Evolutionary conservation across 1,284 basidiomycete genomes (phyloP), one percentile per base, ranked within the genome.

Genomic region (Cystobasidiaceae sp.): DNA sequence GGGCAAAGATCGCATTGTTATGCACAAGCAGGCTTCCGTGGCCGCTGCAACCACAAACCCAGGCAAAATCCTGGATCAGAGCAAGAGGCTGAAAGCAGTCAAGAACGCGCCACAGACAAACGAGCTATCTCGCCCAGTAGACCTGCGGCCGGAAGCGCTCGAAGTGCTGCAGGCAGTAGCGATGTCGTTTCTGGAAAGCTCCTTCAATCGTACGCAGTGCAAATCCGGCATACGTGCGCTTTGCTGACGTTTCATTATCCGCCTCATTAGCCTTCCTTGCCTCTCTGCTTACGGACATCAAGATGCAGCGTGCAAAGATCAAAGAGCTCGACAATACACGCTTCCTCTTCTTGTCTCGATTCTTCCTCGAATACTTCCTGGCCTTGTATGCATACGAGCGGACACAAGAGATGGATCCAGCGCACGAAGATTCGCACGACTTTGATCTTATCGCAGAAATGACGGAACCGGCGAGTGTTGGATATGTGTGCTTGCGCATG

Each of bases 321-420:
- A 86, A 87, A 0, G 90, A 93, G 72, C 89, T 91, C 69, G 92
- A 96, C 76, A 88, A 90, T 72, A 81, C 93, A 46, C 85, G 93
- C 1, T 81, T 92, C 6, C 81, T 94, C 23, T 90, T 84, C 75
- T 81, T 93, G 27, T 83, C 86, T 1, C 86, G 88, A 68, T 96
- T 92, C 86, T 86, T 93, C 74, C 82, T 96, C 45, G 87, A 92
- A 66, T 93, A 89, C 79, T 93, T 96, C 76, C 81, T 92, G 8
- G 68, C 69, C 21, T 43, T 74, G 15, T 68, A 71, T 45, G 41
- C 44, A 25, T 68, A 72, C 44, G 75, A 74, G 34, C 68, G 71
- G 52, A 23, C 30, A 28, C 46, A 58, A 19, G 70, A 68, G 1
- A 67, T 72, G 43, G 61, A 63, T 30, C 66, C 69, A 15, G 67